Base-by-base conservation (phyloP, 2,329 filamentous ascomycete genomes). In the Botryotinia narcissicola region DNA sequence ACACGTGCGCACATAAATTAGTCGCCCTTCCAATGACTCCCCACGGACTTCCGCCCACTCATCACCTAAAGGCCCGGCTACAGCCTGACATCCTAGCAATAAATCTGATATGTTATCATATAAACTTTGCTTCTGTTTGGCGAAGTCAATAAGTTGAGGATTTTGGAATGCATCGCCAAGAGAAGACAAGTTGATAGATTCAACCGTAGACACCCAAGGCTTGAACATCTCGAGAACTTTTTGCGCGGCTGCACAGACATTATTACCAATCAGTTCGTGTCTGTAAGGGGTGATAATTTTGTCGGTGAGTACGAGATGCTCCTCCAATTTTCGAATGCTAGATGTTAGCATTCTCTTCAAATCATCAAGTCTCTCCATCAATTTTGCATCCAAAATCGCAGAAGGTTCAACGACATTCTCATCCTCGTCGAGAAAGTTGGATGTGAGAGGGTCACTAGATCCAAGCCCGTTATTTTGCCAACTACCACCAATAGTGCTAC, bases 11-110 rank as follows among this genome's bases (percentile, higher is more conserved):
- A 98, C 94, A 75, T 93, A 91, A 76, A 92, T 92, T 40, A 98
- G 83, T 35, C 96, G 90, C 77, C 93, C 93, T 80, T 98, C 95
- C 44, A 99, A 85, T 12, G 95, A 93, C 81, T 97, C 94, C 2
- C 94, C 94, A 61, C 94, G 90, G n/a, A 95, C 86, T 81, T 97
- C 94, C 6, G 95, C 90, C 96, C 96, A 99, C 83, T 99, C 96
- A 81, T 99, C 96, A 14, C 92, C 93, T 61, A 99, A 83, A 9
- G 96, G 96, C 14, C 93, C 93, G 9, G 94, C 93, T n/a, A 98
- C 92, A 37, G 93, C 90, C 83, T 99, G 96, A 79, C 95, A 98
- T 74, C 92, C 90, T 68, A 97, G 84, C 6, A 98, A 84, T 42
- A 99, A 87, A 81, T 98, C 96, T 14, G 94, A 95, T 72, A 97